Evolutionary conservation across 225 moss, liverwort and hornwort species (phyloP).

Genomic region (Rhytidiadelphus loreus): DNA sequence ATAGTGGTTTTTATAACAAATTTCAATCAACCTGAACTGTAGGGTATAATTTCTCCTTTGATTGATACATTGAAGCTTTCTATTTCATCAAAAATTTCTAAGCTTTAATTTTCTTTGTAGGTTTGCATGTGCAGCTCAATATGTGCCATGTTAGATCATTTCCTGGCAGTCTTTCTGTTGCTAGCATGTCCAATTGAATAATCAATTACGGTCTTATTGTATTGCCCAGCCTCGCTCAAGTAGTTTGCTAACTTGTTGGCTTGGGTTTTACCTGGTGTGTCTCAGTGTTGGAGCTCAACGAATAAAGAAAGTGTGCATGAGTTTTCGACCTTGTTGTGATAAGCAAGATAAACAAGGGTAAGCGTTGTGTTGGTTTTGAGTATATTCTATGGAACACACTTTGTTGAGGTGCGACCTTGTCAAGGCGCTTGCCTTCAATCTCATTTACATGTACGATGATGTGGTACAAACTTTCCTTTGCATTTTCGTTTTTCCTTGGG

Average conservation of each 20-base stretch:
- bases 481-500: not conserved
- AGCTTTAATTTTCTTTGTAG: not conserved
- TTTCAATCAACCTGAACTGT: not conserved
- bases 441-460: not conserved
- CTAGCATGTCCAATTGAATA: not conserved
- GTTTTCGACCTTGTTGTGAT: conserved; percentile 36
- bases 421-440: not conserved
- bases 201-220: not conserved
- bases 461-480: not conserved
- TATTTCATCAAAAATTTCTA: not conserved
- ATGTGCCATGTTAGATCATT: not conserved
- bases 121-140: not conserved
- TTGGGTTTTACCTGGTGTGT: not conserved
- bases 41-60: not conserved
- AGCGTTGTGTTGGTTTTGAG: not conserved
- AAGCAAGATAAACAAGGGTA: conserved; percentile 42
- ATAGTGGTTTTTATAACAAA: not conserved
- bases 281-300: conserved; percentile 43
- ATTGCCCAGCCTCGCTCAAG: not conserved
- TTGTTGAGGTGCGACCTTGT: not conserved
- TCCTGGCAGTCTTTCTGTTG: not conserved
- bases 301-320: conserved; percentile 38
- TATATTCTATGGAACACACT: not conserved
- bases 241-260: not conserved
- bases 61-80: not conserved